A percentile compares a stretch with the other conserved stretches of the same genome.
These are phyloP conservation scores for Talaromyces sp. DNA, from an alignment of 2,329 filamentous ascomycete genomes.

Conservation along the genomic window DNA sequence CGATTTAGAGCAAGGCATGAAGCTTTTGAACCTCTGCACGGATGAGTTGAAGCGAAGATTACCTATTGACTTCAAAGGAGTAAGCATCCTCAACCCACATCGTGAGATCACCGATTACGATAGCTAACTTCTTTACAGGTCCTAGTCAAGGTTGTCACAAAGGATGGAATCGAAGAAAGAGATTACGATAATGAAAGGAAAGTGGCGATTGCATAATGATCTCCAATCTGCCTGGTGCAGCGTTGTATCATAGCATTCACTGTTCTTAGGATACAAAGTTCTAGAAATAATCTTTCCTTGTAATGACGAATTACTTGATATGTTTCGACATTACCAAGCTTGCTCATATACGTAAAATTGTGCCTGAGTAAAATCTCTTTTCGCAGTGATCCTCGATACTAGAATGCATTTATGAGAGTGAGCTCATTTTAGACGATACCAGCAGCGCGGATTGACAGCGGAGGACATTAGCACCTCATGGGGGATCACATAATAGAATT, in stretches of 20 bases:
- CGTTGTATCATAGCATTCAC: conserved; percentile 32
- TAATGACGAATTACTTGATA: background rate
- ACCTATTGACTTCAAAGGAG: conserved; percentile 98
- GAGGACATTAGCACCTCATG: background rate
- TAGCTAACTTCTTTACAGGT: conserved; percentile 36
- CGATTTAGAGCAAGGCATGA: conserved; percentile 79
- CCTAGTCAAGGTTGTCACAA: conserved; percentile 84
- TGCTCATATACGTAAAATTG: background rate
- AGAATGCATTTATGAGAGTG: background rate
- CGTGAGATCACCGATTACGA: background rate
- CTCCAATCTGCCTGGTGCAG: conserved; percentile 24
- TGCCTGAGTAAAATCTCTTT: background rate
- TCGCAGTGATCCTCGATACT: background rate
- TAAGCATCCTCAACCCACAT: conserved; percentile 42
- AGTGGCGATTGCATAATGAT: conserved; percentile 44
- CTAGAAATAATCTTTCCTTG: conserved; percentile 4
- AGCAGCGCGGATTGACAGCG: background rate
- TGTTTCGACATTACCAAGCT: background rate
- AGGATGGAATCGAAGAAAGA: conserved; percentile 83
- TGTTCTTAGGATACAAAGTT: conserved; percentile 6
- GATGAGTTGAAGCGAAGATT: conserved; percentile 95
- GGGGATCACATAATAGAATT: background rate
- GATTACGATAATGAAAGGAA: conserved; percentile 77
- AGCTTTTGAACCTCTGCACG: conserved; percentile 89
- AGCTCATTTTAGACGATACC: background rate